A percentile compares a stretch with the other conserved stretches of the same genome.
Evolutionary conservation across 345 rosid genomes (phyloP).

Genomic region (Salix purpurea): DNA sequence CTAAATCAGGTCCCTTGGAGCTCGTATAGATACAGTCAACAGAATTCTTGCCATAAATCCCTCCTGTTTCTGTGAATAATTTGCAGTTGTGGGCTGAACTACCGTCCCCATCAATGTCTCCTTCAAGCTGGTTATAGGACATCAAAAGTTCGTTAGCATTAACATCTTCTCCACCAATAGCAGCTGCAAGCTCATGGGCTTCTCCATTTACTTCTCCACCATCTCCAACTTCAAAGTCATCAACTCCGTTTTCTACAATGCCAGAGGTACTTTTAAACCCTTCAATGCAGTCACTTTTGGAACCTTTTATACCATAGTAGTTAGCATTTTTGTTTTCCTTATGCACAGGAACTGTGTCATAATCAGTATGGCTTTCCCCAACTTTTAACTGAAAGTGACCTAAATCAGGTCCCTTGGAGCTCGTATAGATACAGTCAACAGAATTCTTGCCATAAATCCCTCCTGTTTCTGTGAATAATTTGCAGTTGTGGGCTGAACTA

Average conservation of each 20-base stretch:
- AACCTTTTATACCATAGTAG: conserved; percentile 11
- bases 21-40: conserved; percentile 10
- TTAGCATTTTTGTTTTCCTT: conserved; percentile 1
- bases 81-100: conserved; percentile 20
- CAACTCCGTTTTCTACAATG: conserved; percentile 12
- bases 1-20: conserved; percentile 24
- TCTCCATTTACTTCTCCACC: conserved; percentile 28
- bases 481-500: conserved; percentile 18
- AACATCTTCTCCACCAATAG: conserved; percentile 33
- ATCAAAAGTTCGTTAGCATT: conserved; percentile 45
- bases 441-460: conserved; percentile 15
- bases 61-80: conserved; percentile 14
- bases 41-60: conserved; percentile 13
- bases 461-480: conserved; percentile 15
- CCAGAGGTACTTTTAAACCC: conserved; percentile 20
- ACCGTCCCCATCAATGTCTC: conserved; percentile 12
- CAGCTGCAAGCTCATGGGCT: conserved; percentile 26
- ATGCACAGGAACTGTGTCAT: conserved; percentile 12
- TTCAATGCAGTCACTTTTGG: conserved; percentile 21
- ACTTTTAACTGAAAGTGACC: conserved; percentile 17
- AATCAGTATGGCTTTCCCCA: conserved; percentile 14
- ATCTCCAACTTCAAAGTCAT: conserved; percentile 18
- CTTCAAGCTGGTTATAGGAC: conserved; percentile 17
- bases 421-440: conserved; percentile 9
- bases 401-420: conserved; percentile 25